These are phyloP conservation scores for Rhodamnia rubescens DNA, from an alignment of 345 rosid species.

Conservation along the genomic window DNA sequence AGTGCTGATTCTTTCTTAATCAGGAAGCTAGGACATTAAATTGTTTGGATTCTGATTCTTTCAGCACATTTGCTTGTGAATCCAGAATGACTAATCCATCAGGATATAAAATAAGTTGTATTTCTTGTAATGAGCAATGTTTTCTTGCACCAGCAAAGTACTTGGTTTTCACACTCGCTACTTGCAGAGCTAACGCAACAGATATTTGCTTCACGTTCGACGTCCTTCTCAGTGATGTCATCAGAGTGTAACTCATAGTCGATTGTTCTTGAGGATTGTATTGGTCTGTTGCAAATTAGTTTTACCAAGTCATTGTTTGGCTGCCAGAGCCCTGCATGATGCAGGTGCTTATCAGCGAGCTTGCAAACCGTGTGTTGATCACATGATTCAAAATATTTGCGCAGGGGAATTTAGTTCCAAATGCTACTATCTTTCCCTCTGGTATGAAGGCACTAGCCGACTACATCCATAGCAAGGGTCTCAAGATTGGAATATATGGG, in stretches of 20 bases:
- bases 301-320: not conserved
- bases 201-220: not conserved
- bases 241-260: no score
- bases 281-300: not conserved
- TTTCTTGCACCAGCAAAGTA: not conserved
- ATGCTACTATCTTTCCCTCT: constrained; percentile 21
- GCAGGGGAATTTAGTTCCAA: constrained; percentile 31
- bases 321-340: not conserved
- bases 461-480: constrained; percentile 28
- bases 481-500: constrained; percentile 30
- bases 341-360: not conserved
- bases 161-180: not conserved
- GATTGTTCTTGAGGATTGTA: not conserved
- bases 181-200: not conserved
- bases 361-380: not conserved
- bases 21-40: not conserved
- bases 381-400: not conserved
- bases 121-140: not conserved
- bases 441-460: constrained; percentile 31
- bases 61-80: not conserved
- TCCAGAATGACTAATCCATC: not conserved
- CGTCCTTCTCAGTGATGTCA: not conserved
- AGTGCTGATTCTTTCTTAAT: not conserved
- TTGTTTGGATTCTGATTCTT: not conserved
- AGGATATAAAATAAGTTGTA: not conserved